Base-by-base conservation (phyloP, 1,139 yeast genomes). In the Keqinozyma sinolaborantium region DNA sequence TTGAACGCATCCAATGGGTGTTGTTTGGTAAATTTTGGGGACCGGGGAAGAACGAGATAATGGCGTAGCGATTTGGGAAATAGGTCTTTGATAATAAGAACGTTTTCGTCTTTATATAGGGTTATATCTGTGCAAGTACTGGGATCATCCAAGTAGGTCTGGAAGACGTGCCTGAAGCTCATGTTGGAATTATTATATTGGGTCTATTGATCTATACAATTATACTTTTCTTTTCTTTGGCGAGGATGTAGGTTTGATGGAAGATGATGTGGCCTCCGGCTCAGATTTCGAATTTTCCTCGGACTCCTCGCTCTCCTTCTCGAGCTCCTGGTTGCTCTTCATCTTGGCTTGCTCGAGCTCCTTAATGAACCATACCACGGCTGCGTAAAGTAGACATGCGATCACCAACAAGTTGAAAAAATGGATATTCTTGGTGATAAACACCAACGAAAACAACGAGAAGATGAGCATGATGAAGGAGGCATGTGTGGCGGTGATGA, bases 291-390 rank as follows among this genome's bases (percentile, higher is more conserved):
- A 24, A 16, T 25, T 23, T 6, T 30, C 31, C 18, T 12, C 14
- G 18, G 14, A 16, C 6, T 25, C 38, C 25, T 32, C 36, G 13
- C 32, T 33, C 25, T 41, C 44, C 8, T 34, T 32, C 16, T 36
- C 39, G 31, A 51, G 37, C 33, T 54, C 42, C 19, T 42, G 41
- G 23, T 53, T 53, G 16, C 39, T 35, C 37, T 57, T 46, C 34
- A 53, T 43, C 55, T 80, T 74, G 31, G 68, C 76, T 32, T 56
- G 56, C 27, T 77, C 71, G 39, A 88, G 58, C 56, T 92, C 97
- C 12, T 56, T 55, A 14, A 92, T 74, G 51, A 92, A 92, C 98
- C 98, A 92, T 5, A 88, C 74, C 34, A 90, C 82, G 0, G 87
- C 70, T 0, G 68, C 83, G 82, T 95, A 92, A 18, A 92, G 68